Evolutionary conservation across 2,329 filamentous ascomycete species (phyloP), one percentile per base, ranked within the genome.

Genomic region (Lasiodiplodia hormozganensis): DNA sequence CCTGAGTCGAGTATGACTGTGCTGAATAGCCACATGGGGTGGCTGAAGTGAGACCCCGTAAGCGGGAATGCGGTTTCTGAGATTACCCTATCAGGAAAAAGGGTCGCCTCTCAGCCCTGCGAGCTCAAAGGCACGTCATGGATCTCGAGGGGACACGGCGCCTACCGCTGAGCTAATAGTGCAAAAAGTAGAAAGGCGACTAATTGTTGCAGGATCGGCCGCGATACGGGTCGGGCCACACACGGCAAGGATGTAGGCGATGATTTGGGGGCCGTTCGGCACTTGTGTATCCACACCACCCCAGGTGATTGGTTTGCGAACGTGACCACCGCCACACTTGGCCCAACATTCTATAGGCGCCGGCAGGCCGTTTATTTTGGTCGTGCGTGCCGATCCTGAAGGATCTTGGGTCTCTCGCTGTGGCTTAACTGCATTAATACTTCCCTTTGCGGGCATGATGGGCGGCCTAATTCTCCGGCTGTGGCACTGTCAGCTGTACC

Each of bases 1-100:
- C n/a, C 34, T 18, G 21, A 38, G 54, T 38, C 31, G 10, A 38
- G 60, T 53, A 64, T 52, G 60, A 64, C 60, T 64, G 60, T 64
- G 11, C n/a, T 10, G 7, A 21, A 34, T 21, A 21, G 25, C 58
- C 43, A 23, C 23, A 52, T 25, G n/a, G 14, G 47, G 60, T 25
- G 60, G 60, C 47, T 64, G 60, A 25, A 52, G 43, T 64, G 28
- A 64, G 47, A 52, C 40, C 31, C 31, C 11, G n/a, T 25, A 38
- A 64, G 60, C 60, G 10, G 51, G 31, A 4, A n/a, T 47, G 28
- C 60, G 43, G 28, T 25, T 47, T n/a, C 28, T 52, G 21, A 8
- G 25, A 10, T 28, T 51, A 23, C 60, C 43, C 18, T 3, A 28
- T 52, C 31, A 11, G 47, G 60, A 52, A 64, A 64, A 64, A 28